These are phyloP conservation scores for Takakia lepidozioides DNA, from an alignment of 225 moss, liverwort and hornwort genomes.

Conservation along the genomic window DNA sequence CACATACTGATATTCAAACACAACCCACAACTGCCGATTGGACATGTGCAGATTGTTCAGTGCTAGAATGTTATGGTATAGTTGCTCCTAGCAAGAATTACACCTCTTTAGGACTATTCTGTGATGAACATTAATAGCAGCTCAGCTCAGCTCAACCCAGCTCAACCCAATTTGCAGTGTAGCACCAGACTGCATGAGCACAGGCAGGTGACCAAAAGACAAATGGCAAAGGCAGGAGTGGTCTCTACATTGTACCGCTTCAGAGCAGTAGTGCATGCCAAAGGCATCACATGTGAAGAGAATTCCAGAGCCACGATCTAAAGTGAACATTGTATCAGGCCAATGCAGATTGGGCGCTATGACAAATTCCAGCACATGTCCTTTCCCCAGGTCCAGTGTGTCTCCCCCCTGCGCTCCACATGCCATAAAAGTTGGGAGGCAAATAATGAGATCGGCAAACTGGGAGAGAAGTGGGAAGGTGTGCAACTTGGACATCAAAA, in stretches of 20 bases:
- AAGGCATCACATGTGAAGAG: slow-evolving; percentile 91
- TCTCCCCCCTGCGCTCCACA: slow-evolving; percentile 60
- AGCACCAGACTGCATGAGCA: no score
- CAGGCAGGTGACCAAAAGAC: neutral
- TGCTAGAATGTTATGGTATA: no score
- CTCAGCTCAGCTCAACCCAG: no score
- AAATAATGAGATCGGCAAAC: no score
- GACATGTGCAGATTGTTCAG: no score
- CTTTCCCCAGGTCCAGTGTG: slow-evolving; percentile 79
- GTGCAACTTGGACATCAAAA: neutral
- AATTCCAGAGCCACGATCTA: slow-evolving; percentile 69
- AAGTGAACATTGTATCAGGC: slow-evolving; percentile 98
- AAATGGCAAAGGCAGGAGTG: neutral
- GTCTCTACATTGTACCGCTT: slow-evolving; percentile 24
- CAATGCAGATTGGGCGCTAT: slow-evolving; percentile 98
- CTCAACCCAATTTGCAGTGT: no score
- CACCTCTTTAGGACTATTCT: no score
- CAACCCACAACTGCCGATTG: no score
- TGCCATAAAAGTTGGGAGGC: no score
- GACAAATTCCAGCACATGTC: slow-evolving; percentile 84
- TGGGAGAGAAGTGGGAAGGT: neutral
- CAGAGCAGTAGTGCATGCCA: slow-evolving; percentile 85
- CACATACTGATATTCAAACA: no score
- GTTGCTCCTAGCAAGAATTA: no score
- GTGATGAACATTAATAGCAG: no score